Evolutionary conservation across 495 filamentous ascomycete genomes (phyloP).

Genomic region (Ascodesmis nigricans): DNA sequence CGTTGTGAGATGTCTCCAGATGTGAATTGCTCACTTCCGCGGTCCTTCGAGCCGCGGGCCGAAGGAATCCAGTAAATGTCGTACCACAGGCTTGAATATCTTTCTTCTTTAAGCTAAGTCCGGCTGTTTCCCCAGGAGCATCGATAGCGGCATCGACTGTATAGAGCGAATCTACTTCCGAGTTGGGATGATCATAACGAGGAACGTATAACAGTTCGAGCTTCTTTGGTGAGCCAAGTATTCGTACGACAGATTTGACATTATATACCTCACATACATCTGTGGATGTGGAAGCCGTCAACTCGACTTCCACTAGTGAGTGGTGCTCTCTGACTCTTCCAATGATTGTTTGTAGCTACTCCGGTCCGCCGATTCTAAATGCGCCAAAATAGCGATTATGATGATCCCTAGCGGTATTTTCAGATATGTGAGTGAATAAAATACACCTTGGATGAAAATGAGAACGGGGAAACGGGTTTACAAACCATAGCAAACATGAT

Average conservation of each 20-base stretch:
- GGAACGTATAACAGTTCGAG: slow-evolving; percentile 1
- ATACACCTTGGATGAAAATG: background rate
- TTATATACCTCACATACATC: slow-evolving; percentile 16
- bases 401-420: slow-evolving; percentile 2
- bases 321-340: slow-evolving; percentile 12
- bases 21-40: no score
- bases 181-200: background rate
- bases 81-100: no score
- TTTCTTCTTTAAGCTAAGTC: background rate
- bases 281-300: slow-evolving; percentile 15
- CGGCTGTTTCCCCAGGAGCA: background rate
- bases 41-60: background rate
- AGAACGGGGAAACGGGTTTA: background rate
- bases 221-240: slow-evolving; percentile 2
- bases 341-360: slow-evolving; percentile 8
- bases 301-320: slow-evolving; percentile 10
- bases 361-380: slow-evolving; percentile 2
- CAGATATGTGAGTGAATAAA: no score
- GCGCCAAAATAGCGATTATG: background rate
- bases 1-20: no score
- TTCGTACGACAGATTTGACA: slow-evolving; percentile 6
- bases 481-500: slow-evolving; percentile 4
- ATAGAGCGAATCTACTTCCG: background rate
- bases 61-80: background rate
- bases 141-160: background rate